A percentile compares a stretch with the other conserved stretches of the same genome.
Evolutionary conservation across 345 rosid genomes (phyloP).

Genomic region (Populus simonii): DNA sequence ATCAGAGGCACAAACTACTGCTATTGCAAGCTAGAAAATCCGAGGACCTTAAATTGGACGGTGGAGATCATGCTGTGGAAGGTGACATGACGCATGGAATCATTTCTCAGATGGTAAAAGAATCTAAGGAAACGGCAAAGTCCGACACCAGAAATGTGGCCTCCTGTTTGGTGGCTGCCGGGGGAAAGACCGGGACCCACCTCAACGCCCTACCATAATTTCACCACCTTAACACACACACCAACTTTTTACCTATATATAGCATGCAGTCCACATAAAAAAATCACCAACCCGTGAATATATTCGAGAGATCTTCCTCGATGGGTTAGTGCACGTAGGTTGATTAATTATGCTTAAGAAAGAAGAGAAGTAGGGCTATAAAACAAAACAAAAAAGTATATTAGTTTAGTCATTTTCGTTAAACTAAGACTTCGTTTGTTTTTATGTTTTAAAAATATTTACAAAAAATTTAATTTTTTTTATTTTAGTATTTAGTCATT

Average conservation of each 20-base stretch:
- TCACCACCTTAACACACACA: conserved; percentile 17
- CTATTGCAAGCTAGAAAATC: neutral
- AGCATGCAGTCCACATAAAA: neutral
- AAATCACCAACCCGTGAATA: neutral
- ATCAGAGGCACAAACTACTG: neutral
- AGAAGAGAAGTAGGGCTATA: neutral
- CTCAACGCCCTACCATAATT: conserved; percentile 16
- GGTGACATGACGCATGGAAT: neutral
- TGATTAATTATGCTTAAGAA: conserved; percentile 3
- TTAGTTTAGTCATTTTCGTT: neutral
- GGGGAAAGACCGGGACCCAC: conserved; percentile 25
- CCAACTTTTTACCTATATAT: too few species aligned
- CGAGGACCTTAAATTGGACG: neutral
- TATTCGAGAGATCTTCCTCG: conserved; percentile 2
- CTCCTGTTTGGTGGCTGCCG: conserved; percentile 48
- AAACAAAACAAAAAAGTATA: neutral
- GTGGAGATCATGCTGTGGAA: neutral
- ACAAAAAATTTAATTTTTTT: too few species aligned
- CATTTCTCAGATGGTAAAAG: conserved; percentile 9
- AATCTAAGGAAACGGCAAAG: conserved; percentile 21
- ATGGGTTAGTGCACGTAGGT: conserved; percentile 2
- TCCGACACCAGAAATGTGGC: conserved; percentile 34
- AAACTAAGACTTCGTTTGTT: neutral
- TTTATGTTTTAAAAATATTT: too few species aligned
- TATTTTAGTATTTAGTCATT: too few species aligned